Evolutionary conservation across 2,329 filamentous ascomycete species (phyloP).

Genomic region (Sporothrix dimorphospora): DNA sequence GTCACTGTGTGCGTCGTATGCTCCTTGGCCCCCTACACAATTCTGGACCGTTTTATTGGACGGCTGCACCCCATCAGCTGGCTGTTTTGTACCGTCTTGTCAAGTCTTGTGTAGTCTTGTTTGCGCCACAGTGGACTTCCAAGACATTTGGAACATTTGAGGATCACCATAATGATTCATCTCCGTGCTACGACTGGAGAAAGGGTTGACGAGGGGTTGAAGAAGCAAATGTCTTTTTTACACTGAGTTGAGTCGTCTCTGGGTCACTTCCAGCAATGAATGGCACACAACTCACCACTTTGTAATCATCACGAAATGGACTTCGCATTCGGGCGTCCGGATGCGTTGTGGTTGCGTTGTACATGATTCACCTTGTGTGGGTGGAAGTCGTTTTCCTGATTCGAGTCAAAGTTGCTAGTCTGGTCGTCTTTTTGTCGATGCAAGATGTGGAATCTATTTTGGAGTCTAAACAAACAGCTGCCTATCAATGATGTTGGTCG

Average conservation of each 20-base stretch:
- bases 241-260: background rate
- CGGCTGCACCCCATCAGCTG: background rate
- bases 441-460: constrained; percentile 1
- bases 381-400: constrained; percentile 2
- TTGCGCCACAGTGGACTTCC: constrained; percentile 16
- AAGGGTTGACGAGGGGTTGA: background rate
- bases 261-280: background rate
- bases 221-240: too few species aligned
- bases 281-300: background rate
- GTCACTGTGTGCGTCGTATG: too few species aligned
- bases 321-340: background rate
- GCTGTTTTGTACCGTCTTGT: background rate
- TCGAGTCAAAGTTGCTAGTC: background rate
- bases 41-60: background rate
- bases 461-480: background rate
- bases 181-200: background rate
- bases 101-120: background rate
- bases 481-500: background rate
- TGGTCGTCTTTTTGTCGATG: background rate
- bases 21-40: too few species aligned
- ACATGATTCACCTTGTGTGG: background rate
- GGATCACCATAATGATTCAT: background rate
- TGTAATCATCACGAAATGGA: background rate
- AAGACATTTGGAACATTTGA: constrained; percentile 2
- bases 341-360: background rate